These are phyloP conservation scores for Petunia hybrid DNA, from an alignment of 305 asterid species.

Conservation along the genomic window DNA sequence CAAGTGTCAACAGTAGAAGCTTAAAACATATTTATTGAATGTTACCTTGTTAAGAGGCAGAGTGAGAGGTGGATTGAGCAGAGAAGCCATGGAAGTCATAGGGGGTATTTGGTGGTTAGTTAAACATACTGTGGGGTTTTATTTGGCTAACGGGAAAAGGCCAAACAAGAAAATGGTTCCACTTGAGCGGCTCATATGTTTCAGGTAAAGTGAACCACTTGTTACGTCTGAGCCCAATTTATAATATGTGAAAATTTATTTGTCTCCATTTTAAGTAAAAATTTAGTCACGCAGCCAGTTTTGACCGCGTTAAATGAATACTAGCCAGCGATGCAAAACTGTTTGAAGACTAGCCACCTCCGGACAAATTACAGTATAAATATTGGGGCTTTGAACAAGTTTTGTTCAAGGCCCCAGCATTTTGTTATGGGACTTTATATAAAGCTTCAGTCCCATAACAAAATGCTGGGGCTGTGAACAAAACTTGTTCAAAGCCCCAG, in stretches of 20 bases:
- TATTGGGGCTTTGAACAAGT: too few relatives aligned
- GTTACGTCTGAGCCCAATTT: neutral
- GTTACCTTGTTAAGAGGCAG: constrained; percentile 42
- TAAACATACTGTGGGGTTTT: neutral
- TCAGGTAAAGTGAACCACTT: constrained; percentile 19
- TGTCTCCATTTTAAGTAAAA: neutral
- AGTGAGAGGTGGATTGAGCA: constrained; percentile 53
- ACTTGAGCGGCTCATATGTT: constrained; percentile 15
- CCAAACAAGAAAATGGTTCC: neutral
- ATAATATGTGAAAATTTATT: neutral
- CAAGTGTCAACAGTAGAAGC: neutral
- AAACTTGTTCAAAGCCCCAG: too few relatives aligned
- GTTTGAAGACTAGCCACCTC: too few relatives aligned
- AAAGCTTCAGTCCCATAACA: too few relatives aligned
- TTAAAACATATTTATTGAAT: neutral
- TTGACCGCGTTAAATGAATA: too few relatives aligned
- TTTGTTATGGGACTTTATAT: too few relatives aligned
- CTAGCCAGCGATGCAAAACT: too few relatives aligned
- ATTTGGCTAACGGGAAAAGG: neutral
- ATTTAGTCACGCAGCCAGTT: too few relatives aligned
- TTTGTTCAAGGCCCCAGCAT: too few relatives aligned
- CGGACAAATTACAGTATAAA: too few relatives aligned
- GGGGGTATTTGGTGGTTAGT: neutral
- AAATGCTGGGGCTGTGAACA: too few relatives aligned
- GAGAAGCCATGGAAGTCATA: constrained; percentile 59